Conservation (phyloP, 225 moss, liverwort and hornwort genomes). For the Lunularia cruciata region DNA sequence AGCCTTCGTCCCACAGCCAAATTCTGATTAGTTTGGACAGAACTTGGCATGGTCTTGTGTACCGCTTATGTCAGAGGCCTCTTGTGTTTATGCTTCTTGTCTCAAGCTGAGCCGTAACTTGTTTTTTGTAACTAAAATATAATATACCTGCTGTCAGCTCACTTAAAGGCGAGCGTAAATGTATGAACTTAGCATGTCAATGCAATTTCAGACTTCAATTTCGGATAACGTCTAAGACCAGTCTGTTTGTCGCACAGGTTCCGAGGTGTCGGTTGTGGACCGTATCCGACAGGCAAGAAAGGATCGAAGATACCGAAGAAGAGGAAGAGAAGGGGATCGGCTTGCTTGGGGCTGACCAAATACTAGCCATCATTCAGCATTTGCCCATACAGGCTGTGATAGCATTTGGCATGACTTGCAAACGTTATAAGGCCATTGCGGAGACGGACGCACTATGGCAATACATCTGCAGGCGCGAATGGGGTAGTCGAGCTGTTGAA, state of each 20-base stretch:
- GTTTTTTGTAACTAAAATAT: no score
- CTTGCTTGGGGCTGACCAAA: constrained; percentile 64
- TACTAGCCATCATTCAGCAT: constrained; percentile 65
- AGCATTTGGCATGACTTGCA: constrained; percentile 84
- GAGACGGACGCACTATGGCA: constrained; percentile 77
- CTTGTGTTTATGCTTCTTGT: no score
- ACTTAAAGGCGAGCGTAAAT: no score
- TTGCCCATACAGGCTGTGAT: constrained; percentile 70
- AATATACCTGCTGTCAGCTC: no score
- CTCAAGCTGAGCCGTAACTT: no score
- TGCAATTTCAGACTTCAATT: not conserved
- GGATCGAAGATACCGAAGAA: not conserved
- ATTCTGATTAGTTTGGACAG: no score
- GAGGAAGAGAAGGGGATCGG: constrained; percentile 29
- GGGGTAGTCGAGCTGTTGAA: constrained; percentile 87
- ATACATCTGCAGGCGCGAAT: constrained; percentile 74
- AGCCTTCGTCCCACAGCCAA: no score
- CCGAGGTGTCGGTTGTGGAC: constrained; percentile 21
- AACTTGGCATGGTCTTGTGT: no score
- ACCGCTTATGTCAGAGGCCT: no score
- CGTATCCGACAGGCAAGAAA: constrained; percentile 10
- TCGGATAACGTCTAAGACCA: not conserved
- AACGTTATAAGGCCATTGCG: constrained; percentile 62
- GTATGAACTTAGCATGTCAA: not conserved
- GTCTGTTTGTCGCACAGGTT: constrained; percentile 20